These are phyloP conservation scores for Ziziphus jujuba DNA, from an alignment of 306 rosid genomes.

Conservation along the genomic window DNA sequence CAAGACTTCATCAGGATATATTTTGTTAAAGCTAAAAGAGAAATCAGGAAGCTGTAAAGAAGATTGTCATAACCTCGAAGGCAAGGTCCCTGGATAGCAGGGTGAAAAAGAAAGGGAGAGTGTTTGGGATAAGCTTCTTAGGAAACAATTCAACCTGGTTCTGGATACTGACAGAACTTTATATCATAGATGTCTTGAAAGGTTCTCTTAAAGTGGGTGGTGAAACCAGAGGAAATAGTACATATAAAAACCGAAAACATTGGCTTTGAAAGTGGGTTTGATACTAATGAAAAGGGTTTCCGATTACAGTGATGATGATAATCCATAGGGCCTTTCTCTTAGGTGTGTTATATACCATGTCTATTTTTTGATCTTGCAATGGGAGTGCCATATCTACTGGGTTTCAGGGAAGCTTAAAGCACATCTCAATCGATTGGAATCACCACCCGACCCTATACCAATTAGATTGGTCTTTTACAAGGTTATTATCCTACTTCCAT, in stretches of 20 bases:
- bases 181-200: conserved; percentile 52
- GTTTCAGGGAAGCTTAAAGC: too few relatives aligned
- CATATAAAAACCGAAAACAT: conserved; percentile 36
- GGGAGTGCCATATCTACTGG: too few relatives aligned
- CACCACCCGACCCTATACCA: too few relatives aligned
- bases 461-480: too few relatives aligned
- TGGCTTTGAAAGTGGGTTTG: conserved; percentile 56
- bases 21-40: conserved; percentile 76
- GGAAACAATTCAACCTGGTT: conserved; percentile 68
- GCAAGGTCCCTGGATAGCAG: conserved; percentile 71
- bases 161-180: conserved; percentile 81
- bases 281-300: conserved; percentile 42
- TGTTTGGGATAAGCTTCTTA: conserved; percentile 80
- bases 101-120: conserved; percentile 76
- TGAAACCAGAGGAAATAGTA: conserved; percentile 26
- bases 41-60: conserved; percentile 68
- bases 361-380: too few relatives aligned
- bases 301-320: conserved; percentile 17
- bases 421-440: too few relatives aligned
- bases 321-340: too few relatives aligned
- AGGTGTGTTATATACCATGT: too few relatives aligned
- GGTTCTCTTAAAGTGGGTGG: conserved; percentile 36
- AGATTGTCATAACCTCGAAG: conserved; percentile 56
- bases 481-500: too few relatives aligned
- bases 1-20: conserved; percentile 63